Evolutionary conservation across 257 asterid species (phyloP).

Genomic region (Anisodus acutangulus): DNA sequence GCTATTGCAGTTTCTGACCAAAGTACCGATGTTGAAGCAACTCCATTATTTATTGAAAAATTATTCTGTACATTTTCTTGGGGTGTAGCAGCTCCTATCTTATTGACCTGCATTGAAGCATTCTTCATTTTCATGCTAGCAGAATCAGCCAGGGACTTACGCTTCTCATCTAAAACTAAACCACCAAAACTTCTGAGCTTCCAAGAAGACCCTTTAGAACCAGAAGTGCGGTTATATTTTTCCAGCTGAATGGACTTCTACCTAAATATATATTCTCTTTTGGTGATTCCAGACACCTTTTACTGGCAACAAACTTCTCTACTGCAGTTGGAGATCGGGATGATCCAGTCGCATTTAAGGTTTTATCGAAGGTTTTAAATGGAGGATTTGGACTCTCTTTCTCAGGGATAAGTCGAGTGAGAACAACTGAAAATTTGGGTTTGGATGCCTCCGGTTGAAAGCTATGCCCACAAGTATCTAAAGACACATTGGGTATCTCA

Average conservation of each 20-base stretch:
- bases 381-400: slow-evolving; percentile 47
- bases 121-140: slow-evolving; percentile 56
- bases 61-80: slow-evolving; percentile 37
- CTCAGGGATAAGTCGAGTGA: slow-evolving; percentile 33
- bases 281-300: slow-evolving; percentile 73
- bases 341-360: slow-evolving; percentile 53
- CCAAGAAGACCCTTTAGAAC: slow-evolving; percentile 68
- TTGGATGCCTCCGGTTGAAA: slow-evolving; percentile 58
- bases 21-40: slow-evolving; percentile 55
- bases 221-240: slow-evolving; percentile 63
- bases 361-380: slow-evolving; percentile 27
- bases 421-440: slow-evolving; percentile 43
- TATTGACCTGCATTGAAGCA: slow-evolving; percentile 44
- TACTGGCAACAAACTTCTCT: slow-evolving; percentile 65
- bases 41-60: slow-evolving; percentile 34
- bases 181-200: slow-evolving; percentile 66
- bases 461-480: slow-evolving; percentile 44
- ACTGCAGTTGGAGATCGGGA: slow-evolving; percentile 47
- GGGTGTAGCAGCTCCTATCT: slow-evolving; percentile 36
- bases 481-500: slow-evolving; percentile 41
- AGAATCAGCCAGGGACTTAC: slow-evolving; percentile 65
- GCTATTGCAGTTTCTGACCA: slow-evolving; percentile 43
- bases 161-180: slow-evolving; percentile 75
- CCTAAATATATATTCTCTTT: slow-evolving; percentile 70
- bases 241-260: slow-evolving; percentile 76